Conservation (phyloP, 441 rosid species). For the Biscutella laevigata region DNA sequence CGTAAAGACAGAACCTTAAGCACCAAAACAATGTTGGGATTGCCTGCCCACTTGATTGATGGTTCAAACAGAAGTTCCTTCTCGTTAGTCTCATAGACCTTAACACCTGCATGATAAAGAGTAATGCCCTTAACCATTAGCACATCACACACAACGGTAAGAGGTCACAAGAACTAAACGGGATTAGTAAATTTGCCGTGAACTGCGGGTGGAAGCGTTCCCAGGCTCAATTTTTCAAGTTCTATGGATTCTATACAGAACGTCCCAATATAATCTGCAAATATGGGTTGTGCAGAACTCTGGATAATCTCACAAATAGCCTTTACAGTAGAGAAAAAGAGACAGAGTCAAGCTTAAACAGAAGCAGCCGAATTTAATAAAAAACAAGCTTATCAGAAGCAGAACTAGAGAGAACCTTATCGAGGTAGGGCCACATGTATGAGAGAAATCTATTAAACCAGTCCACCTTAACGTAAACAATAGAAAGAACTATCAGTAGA, state of each 20-base stretch:
- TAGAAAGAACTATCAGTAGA: background rate
- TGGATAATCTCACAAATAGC: constrained; percentile 53
- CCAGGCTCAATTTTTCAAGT: constrained; percentile 59
- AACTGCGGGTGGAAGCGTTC: constrained; percentile 63
- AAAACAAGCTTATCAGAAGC: background rate
- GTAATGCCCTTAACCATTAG: background rate
- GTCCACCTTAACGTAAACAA: constrained; percentile 22
- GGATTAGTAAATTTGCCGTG: constrained; percentile 41
- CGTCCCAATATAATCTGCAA: constrained; percentile 57
- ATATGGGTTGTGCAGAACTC: constrained; percentile 46
- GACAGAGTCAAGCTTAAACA: constrained; percentile 4
- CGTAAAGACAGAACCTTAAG: constrained; percentile 44
- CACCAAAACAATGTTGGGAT: constrained; percentile 66
- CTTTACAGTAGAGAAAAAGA: constrained; percentile 27
- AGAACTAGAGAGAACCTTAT: constrained; percentile 21
- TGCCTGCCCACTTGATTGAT: constrained; percentile 80
- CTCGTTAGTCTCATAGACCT: constrained; percentile 68
- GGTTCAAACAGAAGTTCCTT: constrained; percentile 76
- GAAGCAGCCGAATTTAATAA: background rate
- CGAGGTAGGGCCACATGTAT: constrained; percentile 32
- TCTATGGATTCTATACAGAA: constrained; percentile 52
- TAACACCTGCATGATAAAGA: constrained; percentile 47
- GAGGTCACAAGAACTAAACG: background rate
- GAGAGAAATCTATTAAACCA: constrained; percentile 31
- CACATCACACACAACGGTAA: background rate